Percentiles rank a stretch among this genome's conserved stretches.
These are phyloP conservation scores for Coccomyxa sp. DNA, from an alignment of 139 green algal species.

Conservation along the genomic window DNA sequence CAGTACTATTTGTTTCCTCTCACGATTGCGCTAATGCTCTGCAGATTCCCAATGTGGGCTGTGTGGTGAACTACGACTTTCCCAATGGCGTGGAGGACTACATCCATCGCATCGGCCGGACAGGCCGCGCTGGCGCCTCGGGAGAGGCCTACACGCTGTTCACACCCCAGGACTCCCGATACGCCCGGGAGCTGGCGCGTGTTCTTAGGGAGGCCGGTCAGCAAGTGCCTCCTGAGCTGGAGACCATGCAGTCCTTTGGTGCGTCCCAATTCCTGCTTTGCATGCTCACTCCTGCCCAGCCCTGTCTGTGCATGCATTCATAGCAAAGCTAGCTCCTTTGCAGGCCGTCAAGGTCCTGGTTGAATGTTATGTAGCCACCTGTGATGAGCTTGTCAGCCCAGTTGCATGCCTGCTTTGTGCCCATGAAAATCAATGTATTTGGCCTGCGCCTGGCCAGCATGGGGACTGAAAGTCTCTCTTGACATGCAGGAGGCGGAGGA, in stretches of 20 bases:
- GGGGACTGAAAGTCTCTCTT: no score
- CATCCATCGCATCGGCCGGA: conserved; percentile 86
- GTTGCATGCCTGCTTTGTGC: no score
- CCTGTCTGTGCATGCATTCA: no score
- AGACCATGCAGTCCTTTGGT: conserved; percentile 34
- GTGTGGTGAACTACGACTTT: conserved; percentile 89
- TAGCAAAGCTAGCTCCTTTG: no score
- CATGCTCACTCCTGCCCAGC: conserved; percentile 3
- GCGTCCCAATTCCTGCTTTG: not conserved
- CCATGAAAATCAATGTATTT: no score
- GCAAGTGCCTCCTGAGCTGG: conserved; percentile 50
- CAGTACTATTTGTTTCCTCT: conserved; percentile 61
- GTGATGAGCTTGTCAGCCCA: no score
- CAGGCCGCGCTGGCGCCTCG: conserved; percentile 75
- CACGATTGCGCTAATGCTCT: conserved; percentile 62
- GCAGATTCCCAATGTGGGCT: conserved; percentile 75
- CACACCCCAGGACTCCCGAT: conserved; percentile 43
- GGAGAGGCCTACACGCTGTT: conserved; percentile 81
- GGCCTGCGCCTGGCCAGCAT: no score
- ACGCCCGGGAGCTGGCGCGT: conserved; percentile 58
- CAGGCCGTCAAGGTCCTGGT: no score
- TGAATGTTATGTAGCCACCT: no score
- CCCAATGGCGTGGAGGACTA: conserved; percentile 81
- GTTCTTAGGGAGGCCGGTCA: conserved; percentile 61
- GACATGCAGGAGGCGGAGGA: no score